Base-by-base conservation (phyloP, 2,329 filamentous ascomycete species). In the Beauveria bassiana region DNA sequence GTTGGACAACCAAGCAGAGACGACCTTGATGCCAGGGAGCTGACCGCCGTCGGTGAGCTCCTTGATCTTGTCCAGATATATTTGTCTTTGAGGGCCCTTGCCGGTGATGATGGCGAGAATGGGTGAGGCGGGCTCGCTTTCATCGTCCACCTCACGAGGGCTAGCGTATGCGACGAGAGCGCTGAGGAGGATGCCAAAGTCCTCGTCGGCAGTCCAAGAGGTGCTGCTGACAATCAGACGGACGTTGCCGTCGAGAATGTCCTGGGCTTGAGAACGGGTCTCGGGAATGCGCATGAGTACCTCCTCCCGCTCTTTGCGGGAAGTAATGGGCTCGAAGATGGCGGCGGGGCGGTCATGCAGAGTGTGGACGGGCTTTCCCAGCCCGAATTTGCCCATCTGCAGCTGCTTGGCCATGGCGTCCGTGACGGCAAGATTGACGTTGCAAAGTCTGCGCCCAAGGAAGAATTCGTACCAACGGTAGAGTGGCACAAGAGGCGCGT, bases 131-230 rank as follows among this genome's bases (percentile, higher is more conserved):
- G 68, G 59, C 46, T 69, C 66, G 7, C 62, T 58, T 22, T 65
- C 57, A 82, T 85, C 5, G 80, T 74, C 6, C 72, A 70, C 49
- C 20, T 69, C 53, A 2, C 71, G 61, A 12, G 71, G 65, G 45
- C 78, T 75, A 1, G 90, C 90, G 70, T 97, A 97, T 8, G 77
- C 74, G 12, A 90, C 86, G 0, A 99, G 79, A 0, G 92, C 93
- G 56, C 92, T 86, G 4, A 99, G 87, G 2, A 99, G 81, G 5
- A 99, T 75, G 1, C 86, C 87, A 72, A 99, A 98, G 73, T 99
- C 93, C 73, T 99, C 95, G 69, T 99, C 95, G 0, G 92, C 85
- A 0, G 95, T 99, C 95, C 95, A 99, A 12, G 93, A 97, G 0
- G 95, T 99, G 62, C 92, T 95, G 75, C 91, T 96, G 43, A 98